Conservation (phyloP, 495 filamentous ascomycete genomes). For the Penicillium desertorum region DNA sequence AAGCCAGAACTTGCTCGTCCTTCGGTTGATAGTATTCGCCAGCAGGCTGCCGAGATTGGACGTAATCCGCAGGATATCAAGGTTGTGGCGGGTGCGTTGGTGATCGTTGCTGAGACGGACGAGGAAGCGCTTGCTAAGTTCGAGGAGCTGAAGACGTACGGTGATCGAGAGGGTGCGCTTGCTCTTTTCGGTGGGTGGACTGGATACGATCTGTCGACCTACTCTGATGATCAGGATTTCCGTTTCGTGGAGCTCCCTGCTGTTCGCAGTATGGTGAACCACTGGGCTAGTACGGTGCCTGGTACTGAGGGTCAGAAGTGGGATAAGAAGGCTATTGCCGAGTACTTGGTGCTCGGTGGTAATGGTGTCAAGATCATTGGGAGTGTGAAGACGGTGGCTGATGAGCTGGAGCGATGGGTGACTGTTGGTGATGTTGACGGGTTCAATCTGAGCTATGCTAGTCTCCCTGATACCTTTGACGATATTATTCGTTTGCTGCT, state of each 20-base stretch:
- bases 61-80: slow-evolving; percentile 51
- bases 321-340: slow-evolving; percentile 61
- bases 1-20: slow-evolving; percentile 45
- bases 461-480: slow-evolving; percentile 60
- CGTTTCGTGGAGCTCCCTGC: slow-evolving; percentile 61
- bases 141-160: slow-evolving; percentile 46
- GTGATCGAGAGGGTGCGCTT: slow-evolving; percentile 51
- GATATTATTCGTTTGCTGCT: slow-evolving; percentile 55
- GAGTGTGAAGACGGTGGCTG: slow-evolving; percentile 56
- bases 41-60: slow-evolving; percentile 43
- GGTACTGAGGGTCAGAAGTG: slow-evolving; percentile 51
- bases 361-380: slow-evolving; percentile 57
- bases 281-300: slow-evolving; percentile 41
- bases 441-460: slow-evolving; percentile 61
- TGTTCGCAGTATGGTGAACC: slow-evolving; percentile 47
- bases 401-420: slow-evolving; percentile 62
- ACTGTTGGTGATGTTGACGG: slow-evolving; percentile 61
- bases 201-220: slow-evolving; percentile 51
- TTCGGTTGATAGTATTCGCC: slow-evolving; percentile 49
- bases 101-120: slow-evolving; percentile 54
- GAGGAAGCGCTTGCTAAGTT: slow-evolving; percentile 54
- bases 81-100: slow-evolving; percentile 49
- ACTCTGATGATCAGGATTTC: slow-evolving; percentile 52
- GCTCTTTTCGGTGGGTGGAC: slow-evolving; percentile 58
- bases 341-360: slow-evolving; percentile 61